Evolutionary conservation across 2,329 filamentous ascomycete genomes (phyloP).

Genomic region (Pseudocercospora vitis): DNA sequence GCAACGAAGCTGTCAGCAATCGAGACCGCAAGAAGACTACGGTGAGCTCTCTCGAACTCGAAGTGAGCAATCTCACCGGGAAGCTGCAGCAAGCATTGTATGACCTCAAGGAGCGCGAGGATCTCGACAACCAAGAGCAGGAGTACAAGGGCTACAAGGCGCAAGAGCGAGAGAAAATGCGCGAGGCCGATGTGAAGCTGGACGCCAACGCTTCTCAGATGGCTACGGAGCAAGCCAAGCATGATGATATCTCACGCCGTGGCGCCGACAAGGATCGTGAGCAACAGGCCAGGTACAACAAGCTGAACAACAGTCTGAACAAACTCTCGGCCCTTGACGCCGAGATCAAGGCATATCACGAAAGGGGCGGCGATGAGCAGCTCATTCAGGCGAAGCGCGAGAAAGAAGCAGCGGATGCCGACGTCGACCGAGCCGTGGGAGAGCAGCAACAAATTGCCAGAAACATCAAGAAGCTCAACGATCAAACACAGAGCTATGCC

Average conservation of each 20-base stretch:
- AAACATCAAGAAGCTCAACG: constrained; percentile 73
- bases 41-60: constrained; percentile 67
- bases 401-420: constrained; percentile 65
- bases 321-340: constrained; percentile 73
- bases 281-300: constrained; percentile 68
- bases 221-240: constrained; percentile 71
- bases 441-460: constrained; percentile 67
- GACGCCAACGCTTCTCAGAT: constrained; percentile 44
- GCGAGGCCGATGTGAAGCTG: constrained; percentile 69
- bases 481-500: constrained; percentile 75
- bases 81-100: constrained; percentile 69
- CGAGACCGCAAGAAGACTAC: constrained; percentile 69
- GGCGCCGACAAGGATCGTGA: constrained; percentile 72
- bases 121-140: constrained; percentile 69
- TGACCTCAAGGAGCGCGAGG: constrained; percentile 78
- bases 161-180: constrained; percentile 69
- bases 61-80: constrained; percentile 71
- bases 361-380: constrained; percentile 70
- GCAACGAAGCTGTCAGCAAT: constrained; percentile 67
- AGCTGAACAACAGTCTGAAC: constrained; percentile 70
- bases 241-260: constrained; percentile 72
- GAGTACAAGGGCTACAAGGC: constrained; percentile 67
- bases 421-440: constrained; percentile 64
- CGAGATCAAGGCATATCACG: constrained; percentile 77
- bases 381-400: constrained; percentile 69